Base-by-base conservation (phyloP, 2,329 filamentous ascomycete species). In the Diaporthe destruens region DNA sequence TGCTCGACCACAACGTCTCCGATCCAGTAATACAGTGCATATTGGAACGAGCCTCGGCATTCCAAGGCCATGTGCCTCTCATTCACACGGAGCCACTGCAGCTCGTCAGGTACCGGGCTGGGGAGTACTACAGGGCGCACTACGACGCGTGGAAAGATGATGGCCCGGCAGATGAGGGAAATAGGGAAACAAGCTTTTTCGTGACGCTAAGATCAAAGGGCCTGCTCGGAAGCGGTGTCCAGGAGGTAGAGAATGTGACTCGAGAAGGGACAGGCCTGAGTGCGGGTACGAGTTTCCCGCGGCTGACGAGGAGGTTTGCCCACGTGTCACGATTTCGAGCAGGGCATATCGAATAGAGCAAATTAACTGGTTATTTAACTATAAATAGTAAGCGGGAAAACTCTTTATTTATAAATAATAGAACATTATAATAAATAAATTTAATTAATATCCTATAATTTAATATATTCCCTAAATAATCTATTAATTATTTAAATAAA, bases 111-210 rank as follows among this genome's bases (percentile, higher is more conserved):
- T 63, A 63, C 9, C 57, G 29, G 25, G 25, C 57, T 8, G 57
- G 39, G 9, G 57, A 63, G 57, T 63, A 47, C 25, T 63, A 63
- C 39, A 29, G 39, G 39, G 39, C n/a, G 25, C 57, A 63, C 39
- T 63, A 63, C 23, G 57, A 63, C 25, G 57, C 57, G 16, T 63
- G 57, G 57, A 63, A 32, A 32, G 4, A 39, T 18, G 47, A 47
- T 2, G 39, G 47, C 57, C 39, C 18, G 3, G 9, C 25, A 8
- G n/a, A 3, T 0, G 1, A 47, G 18, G 25, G 57, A 14, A 63
- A 63, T 8, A 63, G 39, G 25, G 39, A 63, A 16, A 47, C 57
- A 14, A 63, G 57, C 9, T 32, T 63, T 18, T 63, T 63, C 14
- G 57, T 63, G 18, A 47, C 32, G 1, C 23, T 63, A 8, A 39